Percentiles rank a stretch among this genome's conserved stretches.
phyloP scores from a whole-genome alignment of 2,329 filamentous ascomycete genomes.

The Leptographium galeiforme region DNA sequence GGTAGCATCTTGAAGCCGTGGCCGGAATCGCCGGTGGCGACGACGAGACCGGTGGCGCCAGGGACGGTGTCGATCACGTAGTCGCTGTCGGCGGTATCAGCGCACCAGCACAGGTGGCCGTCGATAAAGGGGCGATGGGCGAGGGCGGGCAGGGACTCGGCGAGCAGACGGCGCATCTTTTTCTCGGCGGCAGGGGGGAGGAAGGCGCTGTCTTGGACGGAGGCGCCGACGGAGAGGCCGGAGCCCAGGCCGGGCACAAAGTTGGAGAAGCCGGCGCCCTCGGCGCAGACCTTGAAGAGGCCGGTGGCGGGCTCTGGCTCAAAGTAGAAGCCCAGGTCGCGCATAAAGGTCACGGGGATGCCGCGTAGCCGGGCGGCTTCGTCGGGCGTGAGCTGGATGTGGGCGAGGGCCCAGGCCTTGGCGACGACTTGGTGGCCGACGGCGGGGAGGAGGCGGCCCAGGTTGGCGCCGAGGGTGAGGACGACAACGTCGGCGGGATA shows the following conservation, averaged over 20 bases:
- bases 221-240: constrained; percentile 22
- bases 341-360: constrained; percentile 46
- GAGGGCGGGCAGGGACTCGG: constrained; percentile 37
- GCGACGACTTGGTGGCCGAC: constrained; percentile 37
- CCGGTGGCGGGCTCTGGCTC: constrained; percentile 46
- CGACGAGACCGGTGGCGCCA: constrained; percentile 30
- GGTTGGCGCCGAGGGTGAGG: constrained; percentile 15
- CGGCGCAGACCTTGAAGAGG: constrained; percentile 46
- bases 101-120: constrained; percentile 49
- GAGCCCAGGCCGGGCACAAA: constrained; percentile 11
- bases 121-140: constrained; percentile 42
- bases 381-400: constrained; percentile 40
- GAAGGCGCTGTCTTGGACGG: constrained; percentile 27
- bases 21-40: constrained; percentile 44
- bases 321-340: constrained; percentile 52
- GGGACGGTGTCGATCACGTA: constrained; percentile 48
- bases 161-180: constrained; percentile 34
- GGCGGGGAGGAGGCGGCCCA: constrained; percentile 33
- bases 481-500: constrained; percentile 28
- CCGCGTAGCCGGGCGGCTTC: constrained; percentile 40
- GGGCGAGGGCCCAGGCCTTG: constrained; percentile 45
- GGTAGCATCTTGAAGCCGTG: constrained; percentile 53
- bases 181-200: constrained; percentile 39
- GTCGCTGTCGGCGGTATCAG: constrained; percentile 46
- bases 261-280: constrained; percentile 40